phyloP scores from a whole-genome alignment of 2,329 filamentous ascomycete species.

The Alternaria angustiovoidea region DNA sequence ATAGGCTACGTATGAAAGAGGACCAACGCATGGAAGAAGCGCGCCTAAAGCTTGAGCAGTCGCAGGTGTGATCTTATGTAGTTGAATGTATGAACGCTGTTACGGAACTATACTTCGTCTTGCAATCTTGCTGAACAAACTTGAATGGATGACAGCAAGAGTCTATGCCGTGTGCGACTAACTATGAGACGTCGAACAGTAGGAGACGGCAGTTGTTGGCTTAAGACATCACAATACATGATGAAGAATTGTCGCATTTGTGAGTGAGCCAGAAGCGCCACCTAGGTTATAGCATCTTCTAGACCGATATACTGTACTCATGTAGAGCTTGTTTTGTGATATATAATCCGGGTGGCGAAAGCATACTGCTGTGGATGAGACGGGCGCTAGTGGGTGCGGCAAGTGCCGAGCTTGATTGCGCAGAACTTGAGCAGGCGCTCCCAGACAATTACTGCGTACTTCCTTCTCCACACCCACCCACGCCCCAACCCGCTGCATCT shows the following conservation, averaged over 20 bases:
- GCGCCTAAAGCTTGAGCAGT: background rate
- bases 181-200: background rate
- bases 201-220: background rate
- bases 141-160: background rate
- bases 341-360: constrained; percentile 2
- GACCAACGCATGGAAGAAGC: constrained; percentile 5
- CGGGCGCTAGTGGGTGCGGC: constrained; percentile 17
- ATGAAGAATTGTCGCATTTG: background rate
- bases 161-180: background rate
- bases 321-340: background rate
- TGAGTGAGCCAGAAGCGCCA: background rate
- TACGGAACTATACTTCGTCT: background rate
- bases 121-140: background rate
- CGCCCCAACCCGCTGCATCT: constrained; percentile 7
- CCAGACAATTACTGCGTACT: constrained; percentile 13
- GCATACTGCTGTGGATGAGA: background rate
- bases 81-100: no score
- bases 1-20: constrained; percentile 10
- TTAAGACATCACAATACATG: background rate
- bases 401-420: constrained; percentile 21
- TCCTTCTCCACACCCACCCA: constrained; percentile 17
- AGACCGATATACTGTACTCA: background rate
- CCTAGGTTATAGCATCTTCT: background rate
- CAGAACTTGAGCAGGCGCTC: constrained; percentile 22
- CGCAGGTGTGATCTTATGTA: background rate